Evolutionary conservation across 208 protist genomes (phyloP), one percentile per base, ranked within the genome.

Genomic region (Sergeia podlipaevii): DNA sequence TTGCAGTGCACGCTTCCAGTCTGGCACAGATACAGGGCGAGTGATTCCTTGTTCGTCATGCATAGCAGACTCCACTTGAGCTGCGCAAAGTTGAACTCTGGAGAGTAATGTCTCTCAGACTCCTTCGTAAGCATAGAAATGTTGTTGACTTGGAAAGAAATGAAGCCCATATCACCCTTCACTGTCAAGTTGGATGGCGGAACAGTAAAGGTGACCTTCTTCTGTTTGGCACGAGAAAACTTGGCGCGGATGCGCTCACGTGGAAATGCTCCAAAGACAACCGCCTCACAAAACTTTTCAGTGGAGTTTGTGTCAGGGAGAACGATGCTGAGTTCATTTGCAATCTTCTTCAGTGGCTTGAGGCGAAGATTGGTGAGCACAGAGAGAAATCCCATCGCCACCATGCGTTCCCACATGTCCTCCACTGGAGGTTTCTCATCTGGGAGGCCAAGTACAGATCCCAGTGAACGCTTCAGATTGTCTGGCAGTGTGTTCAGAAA

Each of bases 91-190:
- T 76, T 72, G 64, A 95, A 95, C 65, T 95, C 84, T 7, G 88
- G 88, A 23, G 88, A 95, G 70, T 95, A 95, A 55, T 91, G 84
- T 26, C 84, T 78, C 39, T 95, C 85, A 49, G 80, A 87, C 50
- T 95, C 81, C 62, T 85, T 87, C 36, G 73, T 65, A 46, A 95
- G 55, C 62, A 89, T 78, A 20, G 88, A 95, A 52, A 95, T 85
- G 67, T 95, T 90, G 63, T 80, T 72, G 18, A 95, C 78, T 29
- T 89, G 71, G 59, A 95, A 95, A 3, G 88, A 75, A 41, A 95
- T 89, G 69, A 89, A 95, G 43, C 88, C 88, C 88, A 95, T 95
- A 65, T 95, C 84, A 11, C 88, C 88, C 52, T 89, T 88, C 34
- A 66, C 69, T 37, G 53, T 62, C 77, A 92, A 90, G 29, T 66